Percentiles rank a stretch among this genome's conserved stretches.
phyloP scores from a whole-genome alignment of 2,329 filamentous ascomycete genomes.

The Aureobasidium sp. region DNA sequence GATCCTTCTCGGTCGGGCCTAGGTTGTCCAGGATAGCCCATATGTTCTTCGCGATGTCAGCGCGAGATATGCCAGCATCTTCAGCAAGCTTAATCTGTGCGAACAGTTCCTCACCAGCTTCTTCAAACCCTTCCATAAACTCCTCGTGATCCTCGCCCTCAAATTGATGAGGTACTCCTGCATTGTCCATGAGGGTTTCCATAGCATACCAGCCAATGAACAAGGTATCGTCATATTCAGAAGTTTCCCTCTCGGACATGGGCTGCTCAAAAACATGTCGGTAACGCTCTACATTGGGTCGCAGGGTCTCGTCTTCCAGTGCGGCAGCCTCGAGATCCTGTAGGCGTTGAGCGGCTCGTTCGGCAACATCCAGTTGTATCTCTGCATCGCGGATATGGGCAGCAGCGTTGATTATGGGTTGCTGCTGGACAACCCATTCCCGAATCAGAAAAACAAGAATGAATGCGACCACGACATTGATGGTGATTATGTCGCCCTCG shows the following conservation, averaged over 20 bases:
- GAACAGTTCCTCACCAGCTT: constrained; percentile 8
- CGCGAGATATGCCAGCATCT: background rate
- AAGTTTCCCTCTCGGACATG: background rate
- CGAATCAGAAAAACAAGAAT: constrained; percentile 94
- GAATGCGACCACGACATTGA: constrained; percentile 85
- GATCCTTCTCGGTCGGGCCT: background rate
- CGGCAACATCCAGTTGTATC: constrained; percentile 20
- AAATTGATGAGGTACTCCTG: constrained; percentile 16
- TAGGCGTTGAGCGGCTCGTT: constrained; percentile 9
- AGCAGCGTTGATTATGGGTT: constrained; percentile 79
- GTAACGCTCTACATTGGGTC: constrained; percentile 15
- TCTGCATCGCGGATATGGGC: constrained; percentile 25
- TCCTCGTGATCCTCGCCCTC: constrained; percentile 2
- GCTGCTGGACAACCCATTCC: constrained; percentile 97
- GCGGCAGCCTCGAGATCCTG: constrained; percentile 4
- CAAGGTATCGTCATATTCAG: background rate
- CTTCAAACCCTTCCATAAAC: background rate
- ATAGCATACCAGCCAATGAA: constrained; percentile 22
- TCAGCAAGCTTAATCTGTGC: constrained; percentile 9
- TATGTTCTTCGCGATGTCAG: background rate
- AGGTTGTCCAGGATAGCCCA: constrained; percentile 1
- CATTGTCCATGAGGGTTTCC: constrained; percentile 20
- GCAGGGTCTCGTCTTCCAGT: constrained; percentile 11
- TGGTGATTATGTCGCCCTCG: constrained; percentile 88
- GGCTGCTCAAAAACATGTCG: background rate